Evolutionary conservation across 2,329 filamentous ascomycete species (phyloP), one percentile per base, ranked within the genome.

Genomic region (Trichoderma afroharzianum): DNA sequence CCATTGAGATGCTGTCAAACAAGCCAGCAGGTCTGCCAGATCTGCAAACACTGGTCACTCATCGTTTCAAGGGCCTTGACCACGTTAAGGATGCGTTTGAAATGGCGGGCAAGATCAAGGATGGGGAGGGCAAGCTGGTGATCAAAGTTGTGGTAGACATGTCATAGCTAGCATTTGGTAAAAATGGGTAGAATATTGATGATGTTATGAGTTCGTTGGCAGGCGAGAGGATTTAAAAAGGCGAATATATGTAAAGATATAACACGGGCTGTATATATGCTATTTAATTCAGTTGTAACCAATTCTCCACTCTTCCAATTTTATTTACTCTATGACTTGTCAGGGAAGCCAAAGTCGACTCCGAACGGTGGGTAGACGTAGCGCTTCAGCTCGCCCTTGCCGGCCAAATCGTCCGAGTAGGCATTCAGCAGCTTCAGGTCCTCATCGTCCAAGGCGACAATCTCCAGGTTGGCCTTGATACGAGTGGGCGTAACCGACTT

Each of bases 291-390:
- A 9, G 18, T 47, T 14, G 18, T n/a, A 50, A 21, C 28, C 28
- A 21, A n/a, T 30, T 4, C 32, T 28, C 6, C 11, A 24, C 18
- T n/a, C 18, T 18, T 43, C 15, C 39, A 43, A 43, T 63, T 53
- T 30, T 68, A 58, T 53, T 33, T 28, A 30, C 30, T 39, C 61
- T 68, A 79, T 63, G 74, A 77, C 85, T 91, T 91, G 78, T 93
- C 91, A n/a, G 90, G 90, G 83, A 93, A 93, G 2, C 91, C 91
- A 79, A 93, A 91, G 76, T 91, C 85, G 63, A 91, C 81, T 3
- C 89, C 89, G 76, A 92, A 93, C 0, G 90, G 87, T 74, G 91
- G 91, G 79, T 90, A 92, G 39, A 93, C 89, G 73, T 88, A 92
- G 75, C 89, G 84, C 81, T 87, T 82, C 72, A 88, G 78, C 81